Conservation (phyloP, 2,329 filamentous ascomycete genomes). For the Nectriaceae sp. region DNA sequence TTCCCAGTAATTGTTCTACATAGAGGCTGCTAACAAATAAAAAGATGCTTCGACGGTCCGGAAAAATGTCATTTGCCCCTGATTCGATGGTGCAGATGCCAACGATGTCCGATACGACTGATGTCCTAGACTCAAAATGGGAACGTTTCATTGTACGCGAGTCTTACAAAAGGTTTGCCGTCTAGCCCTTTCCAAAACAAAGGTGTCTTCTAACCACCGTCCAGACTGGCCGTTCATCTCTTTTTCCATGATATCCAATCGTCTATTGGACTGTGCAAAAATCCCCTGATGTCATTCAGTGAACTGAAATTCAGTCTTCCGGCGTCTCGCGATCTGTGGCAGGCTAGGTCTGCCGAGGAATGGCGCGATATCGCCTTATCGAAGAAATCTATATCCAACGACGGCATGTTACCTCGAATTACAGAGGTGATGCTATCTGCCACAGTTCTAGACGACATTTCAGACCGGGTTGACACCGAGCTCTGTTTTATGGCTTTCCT, state of each 20-base stretch:
- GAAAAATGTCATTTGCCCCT: conserved; percentile 21
- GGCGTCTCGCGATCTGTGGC: conserved; percentile 23
- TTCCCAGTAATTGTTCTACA: conserved; percentile 1
- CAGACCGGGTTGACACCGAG: conserved; percentile 20
- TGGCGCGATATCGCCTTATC: conserved; percentile 20
- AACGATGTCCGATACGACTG: conserved; percentile 13
- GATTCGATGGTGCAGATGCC: conserved; percentile 17
- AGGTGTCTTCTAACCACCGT: conserved; percentile 1
- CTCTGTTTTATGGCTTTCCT: conserved; percentile 19
- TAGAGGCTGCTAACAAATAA: conserved; percentile 3
- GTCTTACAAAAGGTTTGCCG: conserved; percentile 23
- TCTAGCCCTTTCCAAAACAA: not conserved
- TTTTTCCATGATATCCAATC: conserved; percentile 26
- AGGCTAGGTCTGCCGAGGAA: conserved; percentile 16
- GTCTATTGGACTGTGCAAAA: conserved; percentile 23
- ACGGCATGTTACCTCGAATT: conserved; percentile 15
- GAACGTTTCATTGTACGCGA: conserved; percentile 17
- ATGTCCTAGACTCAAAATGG: conserved; percentile 24
- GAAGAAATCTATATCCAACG: conserved; percentile 13
- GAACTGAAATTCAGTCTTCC: conserved; percentile 24
- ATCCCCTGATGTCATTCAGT: conserved; percentile 21
- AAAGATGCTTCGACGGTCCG: conserved; percentile 24
- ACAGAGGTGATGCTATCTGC: conserved; percentile 20
- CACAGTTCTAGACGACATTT: conserved; percentile 18
- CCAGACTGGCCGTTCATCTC: conserved; percentile 23